Percentiles rank a stretch among this genome's conserved stretches.
Evolutionary conservation across 2,329 filamentous ascomycete genomes (phyloP).

Genomic region (Alternaria atra): DNA sequence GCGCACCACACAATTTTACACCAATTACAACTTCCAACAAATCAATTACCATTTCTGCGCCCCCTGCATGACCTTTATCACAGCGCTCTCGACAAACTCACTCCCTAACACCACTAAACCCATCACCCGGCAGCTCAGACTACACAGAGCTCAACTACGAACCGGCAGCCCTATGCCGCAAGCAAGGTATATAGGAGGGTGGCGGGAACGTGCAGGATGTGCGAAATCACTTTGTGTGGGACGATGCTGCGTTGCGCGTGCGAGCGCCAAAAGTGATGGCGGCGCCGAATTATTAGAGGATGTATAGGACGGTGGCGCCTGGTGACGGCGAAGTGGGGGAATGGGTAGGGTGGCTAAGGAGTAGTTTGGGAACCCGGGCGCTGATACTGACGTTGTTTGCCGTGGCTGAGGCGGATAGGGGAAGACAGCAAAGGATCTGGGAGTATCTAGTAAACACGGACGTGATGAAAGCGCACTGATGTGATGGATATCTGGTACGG

Average conservation of each 20-base stretch:
- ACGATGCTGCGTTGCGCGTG: slow-evolving; percentile 25
- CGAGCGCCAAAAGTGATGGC: slow-evolving; percentile 4
- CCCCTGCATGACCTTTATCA: background rate
- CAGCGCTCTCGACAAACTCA: background rate
- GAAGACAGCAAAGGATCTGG: no score
- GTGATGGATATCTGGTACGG: no score
- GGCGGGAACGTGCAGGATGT: slow-evolving; percentile 18
- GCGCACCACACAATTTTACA: background rate
- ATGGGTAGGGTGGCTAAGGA: background rate
- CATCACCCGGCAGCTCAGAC: slow-evolving; percentile 7
- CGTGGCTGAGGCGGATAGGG: no score
- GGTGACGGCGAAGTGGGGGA: background rate
- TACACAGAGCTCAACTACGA: slow-evolving; percentile 25
- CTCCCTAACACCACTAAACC: background rate
- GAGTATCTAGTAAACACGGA: no score
- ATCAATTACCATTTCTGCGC: background rate
- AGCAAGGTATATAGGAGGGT: slow-evolving; percentile 22
- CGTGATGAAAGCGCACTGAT: no score
- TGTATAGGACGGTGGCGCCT: background rate
- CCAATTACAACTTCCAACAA: background rate
- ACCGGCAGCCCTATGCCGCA: slow-evolving; percentile 24
- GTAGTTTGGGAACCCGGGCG: background rate
- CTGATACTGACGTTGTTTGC: background rate
- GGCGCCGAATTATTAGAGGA: background rate
- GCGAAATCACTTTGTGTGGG: slow-evolving; percentile 28